These are phyloP conservation scores for Penicillium sp. DNA, from an alignment of 2,329 filamentous ascomycete genomes.

Conservation along the genomic window DNA sequence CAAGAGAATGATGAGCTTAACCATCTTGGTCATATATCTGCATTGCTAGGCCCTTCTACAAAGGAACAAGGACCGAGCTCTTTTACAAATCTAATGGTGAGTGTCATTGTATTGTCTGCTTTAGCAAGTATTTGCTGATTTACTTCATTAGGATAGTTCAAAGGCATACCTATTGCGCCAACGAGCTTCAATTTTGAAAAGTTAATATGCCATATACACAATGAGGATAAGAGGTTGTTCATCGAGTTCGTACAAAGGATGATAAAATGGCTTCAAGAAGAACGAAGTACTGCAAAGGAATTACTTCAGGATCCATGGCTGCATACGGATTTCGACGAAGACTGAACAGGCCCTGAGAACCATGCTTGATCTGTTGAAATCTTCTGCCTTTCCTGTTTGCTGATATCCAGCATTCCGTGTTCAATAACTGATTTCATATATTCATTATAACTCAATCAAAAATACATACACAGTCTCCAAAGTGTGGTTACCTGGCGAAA, in stretches of 20 bases:
- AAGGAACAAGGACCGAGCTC: constrained; percentile 18
- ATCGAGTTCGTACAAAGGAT: constrained; percentile 31
- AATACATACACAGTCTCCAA: not conserved
- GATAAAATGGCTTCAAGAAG: constrained; percentile 31
- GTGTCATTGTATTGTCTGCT: not conserved
- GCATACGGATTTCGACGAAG: not conserved
- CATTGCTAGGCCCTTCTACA: constrained; percentile 26
- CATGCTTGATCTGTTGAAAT: not conserved
- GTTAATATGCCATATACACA: constrained; percentile 17
- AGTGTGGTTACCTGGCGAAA: not conserved
- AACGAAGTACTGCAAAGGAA: constrained; percentile 33
- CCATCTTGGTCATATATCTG: constrained; percentile 35
- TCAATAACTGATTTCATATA: not conserved
- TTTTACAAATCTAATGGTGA: constrained; percentile 7
- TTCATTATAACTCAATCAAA: not conserved
- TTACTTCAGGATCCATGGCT: constrained; percentile 36
- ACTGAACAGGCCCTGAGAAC: not conserved
- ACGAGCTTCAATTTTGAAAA: constrained; percentile 12
- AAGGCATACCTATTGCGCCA: not conserved
- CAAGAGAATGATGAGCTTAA: constrained; percentile 26
- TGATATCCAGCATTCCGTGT: not conserved
- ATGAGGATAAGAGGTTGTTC: constrained; percentile 31
- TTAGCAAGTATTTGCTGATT: not conserved
- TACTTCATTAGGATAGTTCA: constrained; percentile 2
- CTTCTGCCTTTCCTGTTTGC: not conserved